Percentiles rank a stretch among this genome's conserved stretches.
Evolutionary conservation across 805 yeast genomes (phyloP).

Genomic region (Wickerhamiella slavikovae): DNA sequence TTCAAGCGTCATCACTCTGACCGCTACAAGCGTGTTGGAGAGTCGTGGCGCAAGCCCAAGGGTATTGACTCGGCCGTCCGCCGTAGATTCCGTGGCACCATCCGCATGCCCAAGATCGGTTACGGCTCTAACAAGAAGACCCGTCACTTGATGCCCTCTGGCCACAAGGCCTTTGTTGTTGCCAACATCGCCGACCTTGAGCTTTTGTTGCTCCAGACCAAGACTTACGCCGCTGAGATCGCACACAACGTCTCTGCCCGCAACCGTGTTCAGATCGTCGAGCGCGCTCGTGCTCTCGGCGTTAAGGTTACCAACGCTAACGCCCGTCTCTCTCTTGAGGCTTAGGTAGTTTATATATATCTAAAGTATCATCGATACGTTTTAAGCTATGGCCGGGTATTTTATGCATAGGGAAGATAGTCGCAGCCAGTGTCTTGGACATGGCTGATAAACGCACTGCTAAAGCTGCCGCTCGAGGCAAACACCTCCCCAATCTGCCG

Average conservation of each 20-base stretch:
- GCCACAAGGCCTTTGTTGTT: slow-evolving; percentile 93
- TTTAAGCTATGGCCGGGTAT: background rate
- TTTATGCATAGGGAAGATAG: background rate
- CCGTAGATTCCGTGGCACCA: slow-evolving; percentile 97
- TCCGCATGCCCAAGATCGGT: slow-evolving; percentile 98
- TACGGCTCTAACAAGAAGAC: slow-evolving; percentile 99
- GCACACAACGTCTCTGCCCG: slow-evolving; percentile 96
- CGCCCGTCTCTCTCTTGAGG: slow-evolving; percentile 96
- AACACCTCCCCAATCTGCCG: slow-evolving; percentile 9
- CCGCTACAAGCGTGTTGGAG: slow-evolving; percentile 95
- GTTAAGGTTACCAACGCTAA: slow-evolving; percentile 97
- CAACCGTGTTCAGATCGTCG: slow-evolving; percentile 91
- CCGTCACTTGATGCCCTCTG: slow-evolving; percentile 86
- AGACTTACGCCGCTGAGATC: slow-evolving; percentile 98
- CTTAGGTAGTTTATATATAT: slow-evolving; percentile 28
- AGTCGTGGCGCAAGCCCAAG: slow-evolving; percentile 99
- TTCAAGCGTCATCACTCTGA: slow-evolving; percentile 99
- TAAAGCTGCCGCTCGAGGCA: too few species aligned
- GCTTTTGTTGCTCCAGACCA: slow-evolving; percentile 88
- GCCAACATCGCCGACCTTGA: slow-evolving; percentile 87
- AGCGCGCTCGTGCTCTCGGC: slow-evolving; percentile 96
- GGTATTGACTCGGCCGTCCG: slow-evolving; percentile 99
- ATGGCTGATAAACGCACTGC: too few species aligned
- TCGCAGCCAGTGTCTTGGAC: too few species aligned
- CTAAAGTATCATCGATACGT: background rate